A percentile compares a stretch with the other conserved stretches of the same genome.
These are phyloP conservation scores for Henckelia pumila DNA, from an alignment of 257 asterid genomes.

Conservation along the genomic window DNA sequence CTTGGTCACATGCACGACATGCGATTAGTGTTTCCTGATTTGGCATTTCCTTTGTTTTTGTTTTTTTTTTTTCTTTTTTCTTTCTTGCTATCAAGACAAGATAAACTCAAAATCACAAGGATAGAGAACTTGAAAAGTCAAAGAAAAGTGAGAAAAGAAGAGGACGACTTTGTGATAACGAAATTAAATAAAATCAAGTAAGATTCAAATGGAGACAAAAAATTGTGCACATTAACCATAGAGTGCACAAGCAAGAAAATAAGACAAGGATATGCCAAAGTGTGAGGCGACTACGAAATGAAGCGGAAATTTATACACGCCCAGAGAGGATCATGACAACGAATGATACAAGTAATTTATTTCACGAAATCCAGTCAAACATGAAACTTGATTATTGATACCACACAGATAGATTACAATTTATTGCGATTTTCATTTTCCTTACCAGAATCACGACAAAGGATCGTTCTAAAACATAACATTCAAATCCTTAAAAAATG, in stretches of 20 bases:
- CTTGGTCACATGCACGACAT: constrained; percentile 29
- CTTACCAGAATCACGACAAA: constrained; percentile 26
- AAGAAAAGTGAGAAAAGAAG: constrained; percentile 1
- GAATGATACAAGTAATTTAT: constrained; percentile 16
- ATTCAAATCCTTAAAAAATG: constrained; percentile 14
- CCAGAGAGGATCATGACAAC: constrained; percentile 8
- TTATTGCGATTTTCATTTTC: constrained; percentile 18
- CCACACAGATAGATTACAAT: constrained; percentile 22
- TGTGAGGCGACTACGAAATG: constrained; percentile 9
- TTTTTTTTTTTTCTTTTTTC: too few species aligned
- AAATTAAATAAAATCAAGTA: not conserved
- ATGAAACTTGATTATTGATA: constrained; percentile 22
- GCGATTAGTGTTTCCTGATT: constrained; percentile 21
- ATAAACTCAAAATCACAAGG: constrained; percentile 1
- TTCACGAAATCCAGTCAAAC: constrained; percentile 22
- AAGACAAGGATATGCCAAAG: constrained; percentile 13
- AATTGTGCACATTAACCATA: not conserved
- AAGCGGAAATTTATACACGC: constrained; percentile 25
- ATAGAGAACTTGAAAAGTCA: not conserved
- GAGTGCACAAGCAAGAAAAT: not conserved
- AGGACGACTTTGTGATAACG: not conserved
- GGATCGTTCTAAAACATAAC: constrained; percentile 18
- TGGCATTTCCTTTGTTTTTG: constrained; percentile 11
- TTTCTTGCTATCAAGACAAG: not conserved
- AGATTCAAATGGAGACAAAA: not conserved